Evolutionary conservation across 169 alveolate species (phyloP), one percentile per base, ranked within the genome.

Genomic region (Amoebophrya sp.): DNA sequence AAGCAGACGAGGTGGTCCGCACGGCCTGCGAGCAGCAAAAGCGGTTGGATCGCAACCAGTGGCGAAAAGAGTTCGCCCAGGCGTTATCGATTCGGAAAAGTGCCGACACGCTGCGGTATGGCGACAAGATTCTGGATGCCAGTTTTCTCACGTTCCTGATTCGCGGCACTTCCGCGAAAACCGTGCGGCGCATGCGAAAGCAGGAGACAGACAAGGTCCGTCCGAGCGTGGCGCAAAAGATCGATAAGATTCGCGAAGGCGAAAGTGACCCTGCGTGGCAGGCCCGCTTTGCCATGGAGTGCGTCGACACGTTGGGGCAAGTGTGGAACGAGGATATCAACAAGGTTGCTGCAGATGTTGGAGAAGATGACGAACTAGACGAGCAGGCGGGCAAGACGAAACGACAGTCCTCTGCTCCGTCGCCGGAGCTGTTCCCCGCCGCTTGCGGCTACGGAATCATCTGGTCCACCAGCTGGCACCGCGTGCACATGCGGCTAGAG

Each of bases 401-500:
- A 12, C n/a, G n/a, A n/a, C 7, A 7, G 29, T 7, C 66, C 7
- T 47, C 66, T 47, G 66, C 66, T 7, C 66, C 66, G 18, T 7
- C 18, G 18, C 66, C 66, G 7, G 66, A 47, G 66, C 66, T 66
- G 1, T 66, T 66, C 83, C 83, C 83, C 38, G 29, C 83, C 7
- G 35, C 83, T 0, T 66, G 83, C 83, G 83, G 83, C 32, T 66
- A 66, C 35, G 83, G 83, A 1, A 2, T 66, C 83, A 25, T 66
- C 10, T 66, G 83, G 83, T 0, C 83, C 32, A 66, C 83, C 35
- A 25, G 39, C 38, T 66, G 83, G 83, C 83, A 66, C 29, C 83
- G 83, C 35, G 83, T 66, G 83, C 83, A 66, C 83, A 66, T 66
- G 83, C 83, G 83, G 10, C 83, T 66, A 3, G 83, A 66, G 83